Base-by-base conservation (phyloP, 2,329 filamentous ascomycete species). In the Diaporthe australafricana region DNA sequence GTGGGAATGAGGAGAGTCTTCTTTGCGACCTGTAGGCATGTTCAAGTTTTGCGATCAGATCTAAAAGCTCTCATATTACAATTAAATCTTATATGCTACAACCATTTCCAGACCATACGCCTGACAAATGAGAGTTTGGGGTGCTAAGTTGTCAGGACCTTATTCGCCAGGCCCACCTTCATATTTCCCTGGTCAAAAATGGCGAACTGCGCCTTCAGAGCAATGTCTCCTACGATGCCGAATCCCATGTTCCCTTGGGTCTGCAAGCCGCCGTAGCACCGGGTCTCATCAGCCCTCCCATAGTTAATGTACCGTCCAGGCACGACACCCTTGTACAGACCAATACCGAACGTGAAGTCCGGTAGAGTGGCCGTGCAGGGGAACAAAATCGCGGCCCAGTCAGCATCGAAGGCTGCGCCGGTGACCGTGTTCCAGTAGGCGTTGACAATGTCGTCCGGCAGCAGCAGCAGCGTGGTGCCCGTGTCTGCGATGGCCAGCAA, bases 391-490 rank as follows among this genome's bases (percentile, higher is more conserved):
- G 80, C 83, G 12, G 80, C 82, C 62, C 79, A 77, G 7, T 74
- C 73, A 42, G 72, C 70, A 74, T 80, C 77, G 75, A 81, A 80
- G n/a, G 77, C 73, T 1, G 83, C 78, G 16, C 82, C 81, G 22
- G 72, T 71, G 22, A 85, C 81, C 52, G 80, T 74, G 35, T 74
- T 76, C 72, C 84, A 85, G 77, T 85, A 85, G 8, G 77, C 79
- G 27, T 80, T 77, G 70, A 83, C 82, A n/a, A 84, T 77, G 32
- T 75, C 74, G 8, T 78, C 71, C 50, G 78, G 77, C 35, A 83
- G 78, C 38, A 84, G 74, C 75, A 84, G 80, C 60, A 85, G 81
- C 5, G 83, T 83, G 42, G 83, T 84, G 75, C 83, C 83, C 25
- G 83, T 85, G 75, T 85, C 83, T 72, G 80, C 81, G 53, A 84